Evolutionary conservation across 495 filamentous ascomycete genomes (phyloP), one percentile per base, ranked within the genome.

Genomic region (Clohesyomyces aquaticus): DNA sequence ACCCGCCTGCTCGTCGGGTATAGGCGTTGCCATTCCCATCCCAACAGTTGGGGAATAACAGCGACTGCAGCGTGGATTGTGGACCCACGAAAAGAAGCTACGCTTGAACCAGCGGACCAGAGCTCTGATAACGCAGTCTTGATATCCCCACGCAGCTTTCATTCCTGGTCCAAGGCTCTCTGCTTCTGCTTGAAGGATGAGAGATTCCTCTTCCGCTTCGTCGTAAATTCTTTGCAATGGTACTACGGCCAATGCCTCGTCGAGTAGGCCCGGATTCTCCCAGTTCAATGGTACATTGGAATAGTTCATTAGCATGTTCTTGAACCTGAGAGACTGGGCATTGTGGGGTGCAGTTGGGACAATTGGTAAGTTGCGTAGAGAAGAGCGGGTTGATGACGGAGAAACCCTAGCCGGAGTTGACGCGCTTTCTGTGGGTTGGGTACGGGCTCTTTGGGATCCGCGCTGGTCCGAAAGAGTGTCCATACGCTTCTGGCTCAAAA

Each of bases 51-150:
- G 90, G 55, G 84, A 87, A 51, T 83, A 74, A 72, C 94, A 98
- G 21, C 79, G 76, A 11, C 87, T 82, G 76, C 94, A 98, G 21
- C 85, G 82, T 0, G 93, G 94, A 70, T 97, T 97, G 77, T 96
- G 93, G 68, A 98, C 89, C 83, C 91, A 98, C 51, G 88, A 85
- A 77, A 98, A 98, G 77, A 97, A 98, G 12, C 87, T 82, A 76
- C 90, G 92, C 22, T 52, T 52, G 79, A 97, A 98, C 94, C 94
- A 98, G 77, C 91, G 91, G 59, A 96, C 77, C 64, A 98, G 78
- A 62, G 94, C 89, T 71, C 88, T 85, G 67, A 97, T 88, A 35
- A 96, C 90, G 78, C 93, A 98, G 78, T 98, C 94, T 75, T 97
- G 94, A 70, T 96, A 96, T 9, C 91, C 92, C 94, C 94, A 98